These are phyloP conservation scores for Neopestalotiopsis rosae DNA, from an alignment of 2,329 filamentous ascomycete genomes.

Conservation along the genomic window DNA sequence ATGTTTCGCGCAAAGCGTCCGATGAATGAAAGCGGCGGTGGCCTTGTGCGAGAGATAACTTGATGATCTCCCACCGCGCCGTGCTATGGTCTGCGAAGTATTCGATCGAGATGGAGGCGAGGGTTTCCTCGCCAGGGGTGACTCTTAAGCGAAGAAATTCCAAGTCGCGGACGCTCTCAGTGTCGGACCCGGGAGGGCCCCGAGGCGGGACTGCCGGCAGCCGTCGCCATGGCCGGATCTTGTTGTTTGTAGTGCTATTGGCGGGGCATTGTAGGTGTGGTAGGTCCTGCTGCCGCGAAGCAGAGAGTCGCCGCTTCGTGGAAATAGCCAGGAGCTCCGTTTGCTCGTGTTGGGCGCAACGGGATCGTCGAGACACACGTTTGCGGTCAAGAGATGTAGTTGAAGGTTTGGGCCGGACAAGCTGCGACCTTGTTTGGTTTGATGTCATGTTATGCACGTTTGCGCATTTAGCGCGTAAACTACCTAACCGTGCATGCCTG, in stretches of 20 bases:
- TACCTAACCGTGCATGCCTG: background rate
- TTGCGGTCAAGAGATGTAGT: conserved; percentile 7
- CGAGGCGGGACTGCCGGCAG: conserved; percentile 27
- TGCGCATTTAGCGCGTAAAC: conserved; percentile 8
- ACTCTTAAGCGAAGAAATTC: conserved; percentile 33
- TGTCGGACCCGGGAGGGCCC: conserved; percentile 25
- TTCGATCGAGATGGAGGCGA: conserved; percentile 28
- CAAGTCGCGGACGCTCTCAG: conserved; percentile 32
- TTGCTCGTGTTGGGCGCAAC: background rate
- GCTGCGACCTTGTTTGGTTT: conserved; percentile 1
- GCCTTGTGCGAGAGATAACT: conserved; percentile 75
- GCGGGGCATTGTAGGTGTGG: background rate
- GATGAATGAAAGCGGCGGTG: conserved; percentile 81
- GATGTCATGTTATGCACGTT: conserved; percentile 8
- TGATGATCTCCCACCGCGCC: conserved; percentile 36
- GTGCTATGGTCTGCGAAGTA: conserved; percentile 38
- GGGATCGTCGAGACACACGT: background rate
- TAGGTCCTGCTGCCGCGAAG: conserved; percentile 28
- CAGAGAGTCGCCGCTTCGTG: background rate
- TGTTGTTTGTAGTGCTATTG: conserved; percentile 10
- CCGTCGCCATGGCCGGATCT: conserved; percentile 32
- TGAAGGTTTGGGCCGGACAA: background rate
- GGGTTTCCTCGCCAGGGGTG: conserved; percentile 19
- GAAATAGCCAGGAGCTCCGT: background rate
- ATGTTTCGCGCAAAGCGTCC: conserved; percentile 80